Percentiles rank a stretch among this genome's conserved stretches.
These are phyloP conservation scores for Orbilia brochopaga DNA, from an alignment of 2,329 filamentous ascomycete genomes.

Conservation along the genomic window DNA sequence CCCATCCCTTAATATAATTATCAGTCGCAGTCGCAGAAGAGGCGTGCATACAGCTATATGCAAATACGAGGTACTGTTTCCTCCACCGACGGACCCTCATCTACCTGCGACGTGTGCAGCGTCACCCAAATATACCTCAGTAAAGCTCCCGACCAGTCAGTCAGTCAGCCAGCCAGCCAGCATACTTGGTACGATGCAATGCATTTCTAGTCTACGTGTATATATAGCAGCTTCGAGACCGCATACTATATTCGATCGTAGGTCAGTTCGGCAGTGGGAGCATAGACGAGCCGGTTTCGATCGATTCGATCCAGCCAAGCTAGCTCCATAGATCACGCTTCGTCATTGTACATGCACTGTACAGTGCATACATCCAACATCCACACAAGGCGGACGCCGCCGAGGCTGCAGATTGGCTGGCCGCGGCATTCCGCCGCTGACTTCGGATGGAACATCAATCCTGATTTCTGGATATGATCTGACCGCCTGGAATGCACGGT, in stretches of 20 bases:
- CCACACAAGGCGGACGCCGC: too few relatives aligned
- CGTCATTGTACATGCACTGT: neutral
- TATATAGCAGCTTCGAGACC: too few relatives aligned
- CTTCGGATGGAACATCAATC: neutral
- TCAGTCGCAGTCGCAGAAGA: too few relatives aligned
- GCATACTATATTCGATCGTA: too few relatives aligned
- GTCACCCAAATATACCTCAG: neutral
- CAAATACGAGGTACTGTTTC: neutral
- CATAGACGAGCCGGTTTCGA: neutral
- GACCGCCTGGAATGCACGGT: neutral
- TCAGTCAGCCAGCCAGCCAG: too few relatives aligned
- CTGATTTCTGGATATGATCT: neutral
- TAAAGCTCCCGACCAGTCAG: too few relatives aligned
- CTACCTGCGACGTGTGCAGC: neutral
- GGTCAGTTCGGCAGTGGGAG: neutral
- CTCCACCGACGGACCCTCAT: neutral
- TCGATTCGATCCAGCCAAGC: neutral
- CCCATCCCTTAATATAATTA: too few relatives aligned
- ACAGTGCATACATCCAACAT: too few relatives aligned
- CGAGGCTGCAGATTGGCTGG: too few relatives aligned
- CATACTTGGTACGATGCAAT: too few relatives aligned
- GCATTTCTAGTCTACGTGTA: too few relatives aligned
- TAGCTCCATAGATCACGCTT: neutral
- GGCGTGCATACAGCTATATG: neutral
- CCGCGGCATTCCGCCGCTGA: too few relatives aligned